A percentile compares a stretch with the other conserved stretches of the same genome.
Conservation (phyloP, 805 yeast genomes). For the Pichia eremophila region DNA sequence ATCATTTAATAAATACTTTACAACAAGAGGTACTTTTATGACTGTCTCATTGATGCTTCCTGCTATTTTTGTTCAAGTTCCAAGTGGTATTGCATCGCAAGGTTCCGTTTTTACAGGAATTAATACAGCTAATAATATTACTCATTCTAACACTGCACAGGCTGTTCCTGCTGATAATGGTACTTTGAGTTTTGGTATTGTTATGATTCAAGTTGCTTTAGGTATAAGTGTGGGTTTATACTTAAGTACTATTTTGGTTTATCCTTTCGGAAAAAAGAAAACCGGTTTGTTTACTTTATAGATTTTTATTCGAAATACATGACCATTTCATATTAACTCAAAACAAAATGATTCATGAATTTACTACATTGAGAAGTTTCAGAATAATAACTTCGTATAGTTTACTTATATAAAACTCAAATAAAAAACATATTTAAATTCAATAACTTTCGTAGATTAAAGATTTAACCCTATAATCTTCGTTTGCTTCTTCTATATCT, state of each 20-base stretch:
- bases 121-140: conserved; percentile 59
- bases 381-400: neutral
- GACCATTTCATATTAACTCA: neutral
- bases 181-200: conserved; percentile 54
- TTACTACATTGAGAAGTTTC: no score
- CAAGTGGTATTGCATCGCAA: conserved; percentile 89
- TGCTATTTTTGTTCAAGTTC: conserved; percentile 90
- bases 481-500: conserved; percentile 81
- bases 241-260: conserved; percentile 81
- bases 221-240: conserved; percentile 93
- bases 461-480: conserved; percentile 56
- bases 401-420: no score
- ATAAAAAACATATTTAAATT: neutral
- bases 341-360: neutral
- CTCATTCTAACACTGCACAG: conserved; percentile 27
- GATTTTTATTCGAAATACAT: neutral
- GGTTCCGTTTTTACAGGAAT: conserved; percentile 79
- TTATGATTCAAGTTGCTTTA: conserved; percentile 88
- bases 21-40: conserved; percentile 30
- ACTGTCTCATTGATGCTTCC: conserved; percentile 96
- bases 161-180: conserved; percentile 15
- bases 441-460: conserved; percentile 56
- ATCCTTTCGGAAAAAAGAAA: conserved; percentile 85
- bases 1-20: conserved; percentile 34
- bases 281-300: conserved; percentile 79